phyloP scores from a whole-genome alignment of 495 filamentous ascomycete species.

The Podospora pseudopauciseta region DNA sequence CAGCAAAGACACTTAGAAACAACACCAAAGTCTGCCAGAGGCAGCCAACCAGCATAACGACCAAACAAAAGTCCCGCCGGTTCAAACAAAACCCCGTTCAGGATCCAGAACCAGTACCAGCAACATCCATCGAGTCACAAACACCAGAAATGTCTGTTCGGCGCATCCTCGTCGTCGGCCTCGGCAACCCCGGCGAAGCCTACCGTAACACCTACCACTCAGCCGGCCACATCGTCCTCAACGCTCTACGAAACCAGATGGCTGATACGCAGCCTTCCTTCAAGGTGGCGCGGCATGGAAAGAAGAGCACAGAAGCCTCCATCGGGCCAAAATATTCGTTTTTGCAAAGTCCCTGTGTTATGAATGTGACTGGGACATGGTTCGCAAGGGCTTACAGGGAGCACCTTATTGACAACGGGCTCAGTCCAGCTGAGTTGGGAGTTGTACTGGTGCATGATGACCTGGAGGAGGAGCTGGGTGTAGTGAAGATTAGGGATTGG shows the following conservation, averaged over 20 bases:
- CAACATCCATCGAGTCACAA: background rate
- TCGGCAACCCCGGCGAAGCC: slow-evolving; percentile 43
- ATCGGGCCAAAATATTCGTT: slow-evolving; percentile 55
- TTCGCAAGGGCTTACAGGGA: slow-evolving; percentile 45
- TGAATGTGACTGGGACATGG: slow-evolving; percentile 70
- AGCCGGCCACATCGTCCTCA: slow-evolving; percentile 70
- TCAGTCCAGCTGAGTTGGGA: slow-evolving; percentile 35
- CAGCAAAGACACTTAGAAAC: background rate
- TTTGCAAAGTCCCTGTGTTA: slow-evolving; percentile 63
- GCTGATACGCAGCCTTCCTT: slow-evolving; percentile 44
- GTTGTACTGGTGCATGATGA: slow-evolving; percentile 83
- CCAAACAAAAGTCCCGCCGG: background rate
- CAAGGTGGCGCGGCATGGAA: slow-evolving; percentile 35
- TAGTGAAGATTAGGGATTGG: slow-evolving; percentile 54
- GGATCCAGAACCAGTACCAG: background rate
- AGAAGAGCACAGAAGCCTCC: slow-evolving; percentile 39
- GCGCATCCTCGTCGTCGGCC: slow-evolving; percentile 48
- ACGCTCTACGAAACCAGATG: slow-evolving; percentile 48
- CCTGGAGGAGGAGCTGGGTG: slow-evolving; percentile 65
- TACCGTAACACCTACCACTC: slow-evolving; percentile 74
- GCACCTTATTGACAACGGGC: slow-evolving; percentile 29
- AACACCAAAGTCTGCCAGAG: background rate
- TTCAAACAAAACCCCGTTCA: background rate
- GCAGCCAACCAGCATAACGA: background rate
- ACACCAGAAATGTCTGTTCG: slow-evolving; percentile 27